Evolutionary conservation across 1,139 yeast species (phyloP), one percentile per base, ranked within the genome.

Genomic region (Taphrina deformans): DNA sequence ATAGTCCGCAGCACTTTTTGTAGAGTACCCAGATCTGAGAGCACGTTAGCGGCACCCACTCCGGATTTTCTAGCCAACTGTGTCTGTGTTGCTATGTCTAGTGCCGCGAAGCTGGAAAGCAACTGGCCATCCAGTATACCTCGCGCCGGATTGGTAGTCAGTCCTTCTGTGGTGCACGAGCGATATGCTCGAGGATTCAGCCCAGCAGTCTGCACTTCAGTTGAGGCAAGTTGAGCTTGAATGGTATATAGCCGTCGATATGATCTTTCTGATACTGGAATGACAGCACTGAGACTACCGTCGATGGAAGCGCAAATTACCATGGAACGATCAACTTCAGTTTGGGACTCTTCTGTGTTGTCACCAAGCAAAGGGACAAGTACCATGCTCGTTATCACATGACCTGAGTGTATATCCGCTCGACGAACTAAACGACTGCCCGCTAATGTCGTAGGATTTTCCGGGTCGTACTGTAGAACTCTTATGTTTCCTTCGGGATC

Each of bases 401-500:
- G 81, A 70, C 90, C 90, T 38, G 85, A 77, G 70, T 85, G 86
- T 74, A 92, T 88, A 26, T 88, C 85, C 0, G 93, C 82, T 70
- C 85, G 85, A 67, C 86, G 84, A 26, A 92, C 76, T 62, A 93
- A 79, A 67, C 85, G 79, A 71, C 87, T 91, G 1, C 99, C 99
- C 65, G 90, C 86, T 35, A 85, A 77, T 0, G 97, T 89, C 18
- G 82, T 79, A 0, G 96, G 89, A 63, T 59, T 66, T 24, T 91
- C 97, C 0, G 99, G 99, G 69, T 93, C 96, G 74, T 89, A 93
- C 72, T 89, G 90, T 44, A 91, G 77, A 16, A 93, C 74, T 73
- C 90, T 96, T 44, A 93, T 73, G n/a, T 83, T 80, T 45, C 85
- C 83, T 63, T 85, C 81, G 65, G 83, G 82, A 74, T 92, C 98